phyloP scores from a whole-genome alignment of 768 basidiomycete species.

The Russula olivacea region DNA sequence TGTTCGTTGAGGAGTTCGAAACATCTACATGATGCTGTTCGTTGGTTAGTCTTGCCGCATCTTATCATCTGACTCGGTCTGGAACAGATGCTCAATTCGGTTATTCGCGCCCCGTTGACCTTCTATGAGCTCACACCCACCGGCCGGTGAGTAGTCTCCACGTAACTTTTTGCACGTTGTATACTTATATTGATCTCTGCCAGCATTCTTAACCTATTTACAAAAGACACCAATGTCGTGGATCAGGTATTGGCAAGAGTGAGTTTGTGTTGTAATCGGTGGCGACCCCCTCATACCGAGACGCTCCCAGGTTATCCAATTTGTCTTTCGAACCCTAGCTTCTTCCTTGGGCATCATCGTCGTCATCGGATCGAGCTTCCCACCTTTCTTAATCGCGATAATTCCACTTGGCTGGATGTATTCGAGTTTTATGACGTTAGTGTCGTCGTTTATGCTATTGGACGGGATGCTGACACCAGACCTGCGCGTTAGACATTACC shows the following conservation, averaged over 20 bases:
- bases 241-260: slow-evolving; percentile 76
- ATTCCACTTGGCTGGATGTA: slow-evolving; percentile 79
- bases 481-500: slow-evolving; percentile 61
- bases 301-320: slow-evolving; percentile 50
- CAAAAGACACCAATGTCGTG: slow-evolving; percentile 79
- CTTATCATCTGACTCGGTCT: slow-evolving; percentile 2
- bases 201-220: slow-evolving; percentile 87
- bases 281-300: slow-evolving; percentile 6
- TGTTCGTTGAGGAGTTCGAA: slow-evolving; percentile 71
- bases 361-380: slow-evolving; percentile 79
- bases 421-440: slow-evolving; percentile 69
- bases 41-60: slow-evolving; percentile 27
- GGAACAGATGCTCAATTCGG: slow-evolving; percentile 66
- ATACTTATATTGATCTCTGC: neutral
- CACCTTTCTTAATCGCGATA: slow-evolving; percentile 70
- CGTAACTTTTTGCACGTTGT: neutral
- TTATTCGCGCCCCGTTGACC: slow-evolving; percentile 77
- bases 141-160: slow-evolving; percentile 49
- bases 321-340: slow-evolving; percentile 59
- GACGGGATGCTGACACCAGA: neutral
- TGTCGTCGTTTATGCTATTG: neutral
- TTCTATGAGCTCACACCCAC: slow-evolving; percentile 90
- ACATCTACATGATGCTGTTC: slow-evolving; percentile 68
- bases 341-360: slow-evolving; percentile 52
- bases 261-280: slow-evolving; percentile 9